A percentile compares a stretch with the other conserved stretches of the same genome.
Conservation (phyloP, 805 yeast species). For the Kurtzmaniella fragi region DNA sequence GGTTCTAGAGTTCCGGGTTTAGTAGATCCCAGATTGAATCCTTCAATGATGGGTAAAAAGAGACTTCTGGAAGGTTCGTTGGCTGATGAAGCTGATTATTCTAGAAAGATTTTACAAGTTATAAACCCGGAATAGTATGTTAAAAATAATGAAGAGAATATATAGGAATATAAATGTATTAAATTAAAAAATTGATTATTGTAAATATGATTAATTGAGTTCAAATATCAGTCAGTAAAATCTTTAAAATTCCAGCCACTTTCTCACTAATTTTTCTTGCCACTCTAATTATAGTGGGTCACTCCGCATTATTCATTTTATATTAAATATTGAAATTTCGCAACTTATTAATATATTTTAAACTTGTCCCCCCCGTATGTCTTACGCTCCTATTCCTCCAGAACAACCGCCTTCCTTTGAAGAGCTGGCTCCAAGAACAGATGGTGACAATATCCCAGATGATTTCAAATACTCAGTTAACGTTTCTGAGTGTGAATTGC, state of each 20-base stretch:
- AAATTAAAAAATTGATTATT: neutral
- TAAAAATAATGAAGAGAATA: neutral
- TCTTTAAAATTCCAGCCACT: too few relatives aligned
- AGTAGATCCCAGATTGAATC: slow-evolving; percentile 63
- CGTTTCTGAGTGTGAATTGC: slow-evolving; percentile 73
- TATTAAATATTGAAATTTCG: too few relatives aligned
- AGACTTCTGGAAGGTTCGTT: slow-evolving; percentile 81
- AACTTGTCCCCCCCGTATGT: too few relatives aligned
- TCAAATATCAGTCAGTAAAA: too few relatives aligned
- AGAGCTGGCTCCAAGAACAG: slow-evolving; percentile 16
- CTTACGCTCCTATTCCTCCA: slow-evolving; percentile 4
- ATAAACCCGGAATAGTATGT: slow-evolving; percentile 78
- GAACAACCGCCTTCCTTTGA: slow-evolving; percentile 18
- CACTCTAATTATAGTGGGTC: too few relatives aligned
- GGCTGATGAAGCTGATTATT: slow-evolving; percentile 80
- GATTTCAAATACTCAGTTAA: slow-evolving; percentile 79
- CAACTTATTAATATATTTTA: too few relatives aligned
- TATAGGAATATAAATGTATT: neutral
- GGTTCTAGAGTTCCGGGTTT: slow-evolving; percentile 14
- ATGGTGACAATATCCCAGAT: slow-evolving; percentile 47
- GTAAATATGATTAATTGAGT: neutral
- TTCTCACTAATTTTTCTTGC: too few relatives aligned
- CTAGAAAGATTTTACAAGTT: slow-evolving; percentile 75
- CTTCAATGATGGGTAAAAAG: slow-evolving; percentile 76
- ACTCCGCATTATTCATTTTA: too few relatives aligned